These are phyloP conservation scores for Pseudonitzschia multistriata DNA, from an alignment of 108 stramenopile species.

Conservation along the genomic window DNA sequence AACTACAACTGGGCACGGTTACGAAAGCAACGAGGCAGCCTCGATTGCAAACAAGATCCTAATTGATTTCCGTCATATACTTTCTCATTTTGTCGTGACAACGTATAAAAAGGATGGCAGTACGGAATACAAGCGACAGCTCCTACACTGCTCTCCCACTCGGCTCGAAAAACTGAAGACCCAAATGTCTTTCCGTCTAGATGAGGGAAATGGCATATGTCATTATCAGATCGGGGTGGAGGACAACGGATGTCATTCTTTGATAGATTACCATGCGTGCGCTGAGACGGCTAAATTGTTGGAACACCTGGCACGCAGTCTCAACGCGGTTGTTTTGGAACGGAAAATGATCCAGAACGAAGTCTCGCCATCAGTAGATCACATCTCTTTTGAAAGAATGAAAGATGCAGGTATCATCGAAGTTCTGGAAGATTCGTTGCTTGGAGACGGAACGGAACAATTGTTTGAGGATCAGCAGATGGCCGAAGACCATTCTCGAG, in stretches of 20 bases:
- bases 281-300: constrained; percentile 63
- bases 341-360: constrained; percentile 81
- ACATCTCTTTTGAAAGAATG: too few species aligned
- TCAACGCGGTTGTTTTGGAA: constrained; percentile 76
- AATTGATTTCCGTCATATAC: not conserved
- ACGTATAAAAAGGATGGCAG: constrained; percentile 51
- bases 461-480: constrained; percentile 42
- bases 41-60: not conserved
- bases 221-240: constrained; percentile 78
- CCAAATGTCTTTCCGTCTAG: constrained; percentile 83
- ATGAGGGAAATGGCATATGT: constrained; percentile 73
- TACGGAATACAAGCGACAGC: constrained; percentile 82
- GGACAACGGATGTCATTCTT: constrained; percentile 84
- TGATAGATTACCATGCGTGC: constrained; percentile 62
- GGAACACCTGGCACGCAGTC: constrained; percentile 67
- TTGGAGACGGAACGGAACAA: constrained; percentile 28
- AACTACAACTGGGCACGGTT: too few species aligned
- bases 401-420: constrained; percentile 14
- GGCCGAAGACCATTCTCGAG: constrained; percentile 34
- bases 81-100: not conserved
- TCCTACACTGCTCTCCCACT: constrained; percentile 52
- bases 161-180: constrained; percentile 80
- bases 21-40: not conserved
- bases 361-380: constrained; percentile 20
- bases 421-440: constrained; percentile 33